These are phyloP conservation scores for Cadophora sp. DNA, from an alignment of 2,329 filamentous ascomycete genomes.

Conservation along the genomic window DNA sequence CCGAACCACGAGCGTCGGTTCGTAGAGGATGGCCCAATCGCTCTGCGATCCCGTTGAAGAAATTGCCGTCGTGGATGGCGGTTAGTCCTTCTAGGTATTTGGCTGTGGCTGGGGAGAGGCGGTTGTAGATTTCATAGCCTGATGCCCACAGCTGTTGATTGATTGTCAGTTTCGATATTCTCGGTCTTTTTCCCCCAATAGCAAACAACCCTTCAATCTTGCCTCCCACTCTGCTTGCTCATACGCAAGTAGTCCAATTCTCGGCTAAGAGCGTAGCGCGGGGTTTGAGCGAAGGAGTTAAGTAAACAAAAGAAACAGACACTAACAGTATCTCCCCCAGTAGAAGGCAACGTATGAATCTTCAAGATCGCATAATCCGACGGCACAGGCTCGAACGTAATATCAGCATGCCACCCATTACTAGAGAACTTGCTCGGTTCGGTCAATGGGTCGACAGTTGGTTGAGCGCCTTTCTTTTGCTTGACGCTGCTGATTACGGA, in stretches of 20 bases:
- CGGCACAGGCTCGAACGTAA: constrained; percentile 60
- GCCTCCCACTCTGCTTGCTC: no score
- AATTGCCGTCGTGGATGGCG: constrained; percentile 59
- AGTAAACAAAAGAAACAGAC: constrained; percentile 47
- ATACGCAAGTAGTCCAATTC: no score
- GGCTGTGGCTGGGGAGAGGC: constrained; percentile 62
- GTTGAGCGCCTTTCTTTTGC: constrained; percentile 34
- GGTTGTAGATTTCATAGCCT: constrained; percentile 71
- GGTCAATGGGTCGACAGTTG: constrained; percentile 53
- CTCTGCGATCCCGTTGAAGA: constrained; percentile 57
- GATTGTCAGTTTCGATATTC: no score
- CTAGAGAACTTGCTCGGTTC: constrained; percentile 57
- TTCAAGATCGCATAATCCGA: constrained; percentile 61
- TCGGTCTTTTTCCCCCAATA: no score
- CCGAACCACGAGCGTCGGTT: constrained; percentile 56
- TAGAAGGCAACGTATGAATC: constrained; percentile 54
- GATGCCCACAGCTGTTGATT: constrained; percentile 54
- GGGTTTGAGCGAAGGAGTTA: no score
- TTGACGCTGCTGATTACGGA: constrained; percentile 60
- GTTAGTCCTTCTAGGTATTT: constrained; percentile 65
- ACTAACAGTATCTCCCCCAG: constrained; percentile 54
- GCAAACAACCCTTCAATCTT: no score
- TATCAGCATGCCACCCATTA: constrained; percentile 59
- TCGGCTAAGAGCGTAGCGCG: no score
- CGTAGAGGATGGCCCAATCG: constrained; percentile 54